A percentile compares a stretch with the other conserved stretches of the same genome.
Evolutionary conservation across 371 early-diverging fungal species (phyloP).

Genomic region (Polyrhizophydium stewartii): DNA sequence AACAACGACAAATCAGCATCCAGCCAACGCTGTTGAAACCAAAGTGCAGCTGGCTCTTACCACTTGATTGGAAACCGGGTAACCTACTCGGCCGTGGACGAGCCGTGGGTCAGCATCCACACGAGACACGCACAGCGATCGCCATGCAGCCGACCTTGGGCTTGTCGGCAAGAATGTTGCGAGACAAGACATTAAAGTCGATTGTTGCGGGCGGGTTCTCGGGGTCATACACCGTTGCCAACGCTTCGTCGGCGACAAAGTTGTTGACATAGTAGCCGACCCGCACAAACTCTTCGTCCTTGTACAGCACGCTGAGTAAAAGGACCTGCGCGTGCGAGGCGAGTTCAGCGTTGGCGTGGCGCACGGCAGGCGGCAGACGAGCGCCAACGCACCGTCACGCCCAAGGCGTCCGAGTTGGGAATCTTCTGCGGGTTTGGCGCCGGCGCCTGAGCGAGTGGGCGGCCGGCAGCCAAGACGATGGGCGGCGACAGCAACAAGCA

Average conservation of each 20-base stretch:
- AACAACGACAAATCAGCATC: too few species aligned
- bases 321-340: conserved; percentile 50
- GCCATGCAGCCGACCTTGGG: conserved; percentile 70
- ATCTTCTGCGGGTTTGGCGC: conserved; percentile 13
- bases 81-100: too few species aligned
- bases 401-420: conserved; percentile 73
- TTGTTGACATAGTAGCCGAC: conserved; percentile 96
- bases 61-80: not conserved
- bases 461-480: not conserved
- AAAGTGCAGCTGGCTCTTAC: not conserved
- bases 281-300: conserved; percentile 86
- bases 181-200: conserved; percentile 64
- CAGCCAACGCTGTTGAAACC: too few species aligned
- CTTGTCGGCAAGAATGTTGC: conserved; percentile 87
- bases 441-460: conserved; percentile 8
- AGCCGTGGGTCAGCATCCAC: not conserved
- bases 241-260: conserved; percentile 76
- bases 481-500: not conserved
- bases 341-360: not conserved
- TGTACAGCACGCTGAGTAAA: conserved; percentile 83
- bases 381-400: conserved; percentile 51
- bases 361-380: not conserved
- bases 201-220: conserved; percentile 62
- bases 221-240: conserved; percentile 36
- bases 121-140: too few species aligned